Evolutionary conservation across 169 alveolate genomes (phyloP).

Genomic region (Plasmodium malariae): DNA sequence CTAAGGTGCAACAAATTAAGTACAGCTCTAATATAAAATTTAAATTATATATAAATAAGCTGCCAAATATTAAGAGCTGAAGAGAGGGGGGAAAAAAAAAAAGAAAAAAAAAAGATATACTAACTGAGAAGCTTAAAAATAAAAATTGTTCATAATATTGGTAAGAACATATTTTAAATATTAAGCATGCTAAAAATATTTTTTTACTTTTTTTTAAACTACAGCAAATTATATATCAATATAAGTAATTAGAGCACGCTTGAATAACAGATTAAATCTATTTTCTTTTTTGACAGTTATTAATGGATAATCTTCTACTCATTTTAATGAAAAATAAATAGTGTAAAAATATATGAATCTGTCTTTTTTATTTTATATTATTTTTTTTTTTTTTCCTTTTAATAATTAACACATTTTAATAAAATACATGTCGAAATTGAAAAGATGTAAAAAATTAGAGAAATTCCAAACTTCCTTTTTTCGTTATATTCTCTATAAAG

Average conservation of each 20-base stretch:
- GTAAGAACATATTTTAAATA: not conserved
- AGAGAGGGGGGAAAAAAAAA: too few relatives aligned
- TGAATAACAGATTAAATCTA: not conserved
- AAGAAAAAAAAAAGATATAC: not conserved
- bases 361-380: too few relatives aligned
- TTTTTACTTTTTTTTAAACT: not conserved
- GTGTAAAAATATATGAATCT: conserved; percentile 4
- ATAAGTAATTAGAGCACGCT: not conserved
- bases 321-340: conserved; percentile 2
- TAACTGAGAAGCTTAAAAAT: too few relatives aligned
- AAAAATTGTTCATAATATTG: not conserved
- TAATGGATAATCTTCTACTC: not conserved
- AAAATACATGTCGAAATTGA: conserved; percentile 16
- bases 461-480: conserved; percentile 1
- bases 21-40: not conserved
- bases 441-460: conserved; percentile 4
- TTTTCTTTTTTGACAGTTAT: not conserved
- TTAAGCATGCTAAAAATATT: not conserved
- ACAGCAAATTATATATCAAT: not conserved
- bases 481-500: conserved; percentile 7
- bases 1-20: not conserved
- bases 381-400: conserved; percentile 2
- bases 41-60: not conserved
- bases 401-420: conserved; percentile 27
- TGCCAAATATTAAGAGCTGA: not conserved